phyloP scores from a whole-genome alignment of 768 basidiomycete genomes.

The Russula abietina region DNA sequence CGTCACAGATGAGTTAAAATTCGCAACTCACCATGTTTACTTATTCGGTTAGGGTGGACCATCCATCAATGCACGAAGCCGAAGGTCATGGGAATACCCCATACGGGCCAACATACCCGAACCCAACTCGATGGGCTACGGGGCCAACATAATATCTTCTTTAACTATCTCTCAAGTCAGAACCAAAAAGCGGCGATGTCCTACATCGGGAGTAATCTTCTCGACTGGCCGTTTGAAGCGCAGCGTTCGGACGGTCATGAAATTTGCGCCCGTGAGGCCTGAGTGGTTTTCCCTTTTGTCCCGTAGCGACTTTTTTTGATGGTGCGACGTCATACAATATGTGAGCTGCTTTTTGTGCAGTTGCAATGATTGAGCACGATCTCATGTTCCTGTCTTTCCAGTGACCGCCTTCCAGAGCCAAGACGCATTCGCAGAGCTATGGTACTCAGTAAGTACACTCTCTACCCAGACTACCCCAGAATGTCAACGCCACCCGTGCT shows the following conservation, averaged over 20 bases:
- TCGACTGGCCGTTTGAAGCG: conserved; percentile 51
- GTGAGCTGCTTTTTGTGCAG: conserved; percentile 1
- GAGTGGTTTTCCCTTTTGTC: conserved; percentile 29
- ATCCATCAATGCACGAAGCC: conserved; percentile 40
- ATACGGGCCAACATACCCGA: conserved; percentile 46
- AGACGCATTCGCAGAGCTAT: conserved; percentile 71
- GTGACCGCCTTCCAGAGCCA: conserved; percentile 57
- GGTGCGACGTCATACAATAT: conserved; percentile 41
- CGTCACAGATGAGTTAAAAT: not conserved
- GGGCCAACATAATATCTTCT: conserved; percentile 60
- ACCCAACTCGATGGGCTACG: conserved; percentile 53
- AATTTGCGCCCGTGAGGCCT: conserved; percentile 46
- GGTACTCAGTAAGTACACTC: conserved; percentile 53
- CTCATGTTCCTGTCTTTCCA: conserved; percentile 24
- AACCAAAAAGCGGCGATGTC: conserved; percentile 63
- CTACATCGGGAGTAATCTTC: conserved; percentile 53
- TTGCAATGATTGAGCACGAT: not conserved
- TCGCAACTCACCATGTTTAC: not conserved
- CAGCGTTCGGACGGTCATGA: conserved; percentile 54
- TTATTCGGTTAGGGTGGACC: conserved; percentile 37
- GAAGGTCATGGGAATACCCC: conserved; percentile 39
- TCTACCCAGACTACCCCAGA: not conserved
- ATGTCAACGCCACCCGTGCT: not conserved
- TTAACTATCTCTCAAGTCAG: conserved; percentile 45
- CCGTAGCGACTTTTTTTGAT: not conserved